These are phyloP conservation scores for Catunica adiposa DNA, from an alignment of 2,329 filamentous ascomycete genomes.

Conservation along the genomic window DNA sequence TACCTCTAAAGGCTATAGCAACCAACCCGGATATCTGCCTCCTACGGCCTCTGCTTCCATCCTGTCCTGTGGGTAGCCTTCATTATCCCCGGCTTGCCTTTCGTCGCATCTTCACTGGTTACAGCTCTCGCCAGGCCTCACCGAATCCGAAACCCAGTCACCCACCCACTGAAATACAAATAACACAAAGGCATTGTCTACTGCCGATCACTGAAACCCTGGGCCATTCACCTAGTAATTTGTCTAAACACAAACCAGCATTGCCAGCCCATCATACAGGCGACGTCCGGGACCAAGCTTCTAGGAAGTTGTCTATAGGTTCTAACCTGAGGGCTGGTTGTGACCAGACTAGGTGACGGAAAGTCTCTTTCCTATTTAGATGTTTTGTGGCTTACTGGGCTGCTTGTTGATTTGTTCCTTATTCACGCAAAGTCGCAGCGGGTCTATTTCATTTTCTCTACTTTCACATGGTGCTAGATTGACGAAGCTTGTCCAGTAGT, in stretches of 20 bases:
- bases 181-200: background rate
- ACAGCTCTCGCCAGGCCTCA: background rate
- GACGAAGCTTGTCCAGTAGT: background rate
- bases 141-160: background rate
- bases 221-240: background rate
- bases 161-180: background rate
- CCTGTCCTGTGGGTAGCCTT: background rate
- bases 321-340: no score
- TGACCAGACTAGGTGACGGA: background rate
- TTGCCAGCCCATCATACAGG: background rate
- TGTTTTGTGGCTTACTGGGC: background rate
- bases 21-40: background rate
- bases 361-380: background rate
- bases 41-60: background rate
- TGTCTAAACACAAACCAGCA: background rate
- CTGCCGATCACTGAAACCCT: conserved; percentile 2
- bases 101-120: no score
- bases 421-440: no score
- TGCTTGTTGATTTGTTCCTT: background rate
- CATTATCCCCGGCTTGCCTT: background rate
- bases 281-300: background rate
- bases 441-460: background rate
- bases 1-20: background rate
- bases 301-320: no score
- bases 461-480: background rate